phyloP scores from a whole-genome alignment of 208 protist species.

The Spongospora subterranea region DNA sequence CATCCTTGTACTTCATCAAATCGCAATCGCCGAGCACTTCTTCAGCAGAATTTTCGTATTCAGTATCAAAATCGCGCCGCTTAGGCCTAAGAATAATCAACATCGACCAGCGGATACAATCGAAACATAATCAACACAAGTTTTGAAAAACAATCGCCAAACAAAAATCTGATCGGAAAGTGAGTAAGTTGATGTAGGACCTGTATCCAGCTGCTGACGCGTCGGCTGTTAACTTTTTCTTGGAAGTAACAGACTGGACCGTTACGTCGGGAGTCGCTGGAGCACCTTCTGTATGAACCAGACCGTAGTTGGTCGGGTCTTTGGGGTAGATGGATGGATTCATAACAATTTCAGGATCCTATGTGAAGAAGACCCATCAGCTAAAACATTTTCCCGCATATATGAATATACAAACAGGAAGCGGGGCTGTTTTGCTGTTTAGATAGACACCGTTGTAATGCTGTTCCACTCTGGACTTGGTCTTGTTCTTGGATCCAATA shows the following conservation, averaged over 20 bases:
- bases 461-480: conserved; percentile 34
- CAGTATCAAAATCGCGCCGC: conserved; percentile 36
- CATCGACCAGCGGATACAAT: background rate
- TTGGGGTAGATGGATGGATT: background rate
- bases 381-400: background rate
- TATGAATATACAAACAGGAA: no score
- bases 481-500: conserved; percentile 52
- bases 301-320: conserved; percentile 38
- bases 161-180: background rate
- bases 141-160: background rate
- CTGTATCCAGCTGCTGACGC: conserved; percentile 36
- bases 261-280: background rate
- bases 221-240: conserved; percentile 35
- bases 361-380: background rate
- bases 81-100: background rate
- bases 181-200: no score
- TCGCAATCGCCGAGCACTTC: background rate
- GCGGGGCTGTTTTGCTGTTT: conserved; percentile 3
- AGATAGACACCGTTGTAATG: conserved; percentile 47
- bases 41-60: conserved; percentile 19
- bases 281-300: background rate
- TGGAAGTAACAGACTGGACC: background rate
- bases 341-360: conserved; percentile 15
- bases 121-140: background rate
- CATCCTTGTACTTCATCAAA: background rate